These are phyloP conservation scores for Nitzschia palea DNA, from an alignment of 108 stramenopile species.

Conservation along the genomic window DNA sequence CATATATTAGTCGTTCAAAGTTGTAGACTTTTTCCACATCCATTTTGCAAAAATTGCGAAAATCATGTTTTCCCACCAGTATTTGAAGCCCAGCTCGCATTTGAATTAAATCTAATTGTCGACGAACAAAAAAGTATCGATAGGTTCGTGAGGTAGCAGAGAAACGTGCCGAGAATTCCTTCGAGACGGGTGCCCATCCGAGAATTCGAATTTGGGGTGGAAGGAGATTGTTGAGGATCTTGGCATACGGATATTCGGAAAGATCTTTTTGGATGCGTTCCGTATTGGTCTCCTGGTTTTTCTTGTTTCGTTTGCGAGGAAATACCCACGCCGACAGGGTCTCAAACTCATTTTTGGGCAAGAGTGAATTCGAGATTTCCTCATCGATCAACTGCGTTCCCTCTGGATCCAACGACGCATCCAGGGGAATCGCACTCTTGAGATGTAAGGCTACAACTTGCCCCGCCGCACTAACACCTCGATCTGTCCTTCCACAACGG, in stretches of 20 bases:
- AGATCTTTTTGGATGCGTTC: conserved; percentile 43
- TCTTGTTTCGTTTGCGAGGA: conserved; percentile 36
- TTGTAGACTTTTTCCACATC: conserved; percentile 92
- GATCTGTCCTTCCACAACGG: conserved; percentile 96
- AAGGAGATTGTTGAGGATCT: conserved; percentile 91
- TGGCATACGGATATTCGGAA: conserved; percentile 87
- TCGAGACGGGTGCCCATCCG: conserved; percentile 93
- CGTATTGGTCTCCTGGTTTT: neutral
- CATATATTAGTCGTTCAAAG: conserved; percentile 77
- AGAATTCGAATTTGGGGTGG: conserved; percentile 90
- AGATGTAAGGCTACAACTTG: conserved; percentile 90
- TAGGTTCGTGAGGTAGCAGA: conserved; percentile 84
- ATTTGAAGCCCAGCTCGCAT: conserved; percentile 72
- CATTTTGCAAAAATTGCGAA: conserved; percentile 99
- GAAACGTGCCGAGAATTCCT: conserved; percentile 94
- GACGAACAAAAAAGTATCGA: conserved; percentile 89
- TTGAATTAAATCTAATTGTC: conserved; percentile 59
- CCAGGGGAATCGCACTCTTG: conserved; percentile 70
- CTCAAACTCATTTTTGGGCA: conserved; percentile 69
- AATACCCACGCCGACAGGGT: conserved; percentile 48
- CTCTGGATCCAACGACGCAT: conserved; percentile 39
- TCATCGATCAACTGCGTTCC: conserved; percentile 25
- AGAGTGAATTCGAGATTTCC: neutral
- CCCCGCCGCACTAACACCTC: conserved; percentile 92
- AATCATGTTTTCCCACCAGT: conserved; percentile 94